These are phyloP conservation scores for Tetrapisispora nanseiensis DNA, from an alignment of 805 yeast genomes.

Conservation along the genomic window DNA sequence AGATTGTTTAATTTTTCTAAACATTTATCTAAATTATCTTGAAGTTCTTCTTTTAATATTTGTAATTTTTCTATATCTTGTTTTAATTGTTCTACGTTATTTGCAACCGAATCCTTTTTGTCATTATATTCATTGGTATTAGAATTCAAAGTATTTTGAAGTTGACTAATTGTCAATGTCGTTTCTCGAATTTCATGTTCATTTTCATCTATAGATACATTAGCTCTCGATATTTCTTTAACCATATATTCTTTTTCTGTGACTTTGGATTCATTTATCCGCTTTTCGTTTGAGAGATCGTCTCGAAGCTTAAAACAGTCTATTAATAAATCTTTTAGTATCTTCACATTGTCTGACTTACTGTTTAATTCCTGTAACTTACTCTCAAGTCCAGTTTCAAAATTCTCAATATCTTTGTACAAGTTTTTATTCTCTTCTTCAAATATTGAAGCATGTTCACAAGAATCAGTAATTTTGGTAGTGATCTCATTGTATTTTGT, in stretches of 20 bases:
- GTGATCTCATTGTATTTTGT: slow-evolving; percentile 37
- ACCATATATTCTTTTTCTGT: slow-evolving; percentile 59
- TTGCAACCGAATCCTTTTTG: slow-evolving; percentile 5
- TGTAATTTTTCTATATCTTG: slow-evolving; percentile 10
- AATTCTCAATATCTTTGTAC: slow-evolving; percentile 17
- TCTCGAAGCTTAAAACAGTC: slow-evolving; percentile 38
- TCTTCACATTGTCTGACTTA: slow-evolving; percentile 6
- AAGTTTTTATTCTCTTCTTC: slow-evolving; percentile 25
- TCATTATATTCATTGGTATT: slow-evolving; percentile 5
- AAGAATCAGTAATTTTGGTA: slow-evolving; percentile 4
- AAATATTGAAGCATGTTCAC: slow-evolving; percentile 25
- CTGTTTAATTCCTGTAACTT: slow-evolving; percentile 14
- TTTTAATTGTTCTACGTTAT: slow-evolving; percentile 9
- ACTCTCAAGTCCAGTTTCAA: slow-evolving; percentile 25
- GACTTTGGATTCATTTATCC: slow-evolving; percentile 36
- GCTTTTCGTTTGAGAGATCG: slow-evolving; percentile 35
- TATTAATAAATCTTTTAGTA: slow-evolving; percentile 13
- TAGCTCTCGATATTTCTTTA: slow-evolving; percentile 47
- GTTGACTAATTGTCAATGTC: slow-evolving; percentile 6
- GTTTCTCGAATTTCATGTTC: slow-evolving; percentile 22
- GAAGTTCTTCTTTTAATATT: slow-evolving; percentile 6
- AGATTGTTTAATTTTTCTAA: slow-evolving; percentile 16
- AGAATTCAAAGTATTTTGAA: slow-evolving; percentile 11
- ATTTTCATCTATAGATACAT: slow-evolving; percentile 39
- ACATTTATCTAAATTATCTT: slow-evolving; percentile 10